Base-by-base conservation (phyloP, 768 basidiomycete species). In the Cystobasidium tubakii region DNA sequence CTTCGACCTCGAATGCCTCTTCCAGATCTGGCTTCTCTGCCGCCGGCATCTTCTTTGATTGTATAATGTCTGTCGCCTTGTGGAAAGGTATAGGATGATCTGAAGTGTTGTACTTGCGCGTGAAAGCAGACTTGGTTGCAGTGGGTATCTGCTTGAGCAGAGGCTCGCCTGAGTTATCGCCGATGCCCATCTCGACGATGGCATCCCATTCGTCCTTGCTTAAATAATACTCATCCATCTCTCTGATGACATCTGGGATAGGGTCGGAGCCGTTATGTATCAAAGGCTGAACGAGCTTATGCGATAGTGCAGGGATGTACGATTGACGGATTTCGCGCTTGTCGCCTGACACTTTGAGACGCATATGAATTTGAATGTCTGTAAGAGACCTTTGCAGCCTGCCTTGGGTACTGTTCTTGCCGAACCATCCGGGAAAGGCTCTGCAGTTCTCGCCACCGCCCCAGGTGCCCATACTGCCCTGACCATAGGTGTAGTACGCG, bases 161-260 rank as follows among this genome's bases (percentile, higher is more conserved):
- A 0, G 82, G 6, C 0, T 89, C 90, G 62, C 91, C 90, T 73
- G 86, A 86, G 79, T 88, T 85, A 6, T 89, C 85, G 73, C 87
- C 96, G 9, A 99, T 86, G 0, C 95, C 96, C 10, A 99, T 85
- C 80, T 98, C 95, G 66, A 98, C 86, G 66, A 98, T 84, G 12
- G 92, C 88, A 78, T 99, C 96, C 95, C 94, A 98, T 79, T 98
- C 95, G 33, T 98, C 96, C 76, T 89, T 90, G 1, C 88, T 88
- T 36, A 99, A 82, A 81, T 87, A 97, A 80, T 99, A 99, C 60
- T 90, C 89, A 80, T 98, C 96, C 93, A 99, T 95, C 6, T 83
- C 83, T 29, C 86, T 84, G 72, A 99, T 96, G 42, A 93, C 87
- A 10, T 89, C 87, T 0, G 89, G 88, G 4, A 97, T 86, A 87